A percentile compares a stretch with the other conserved stretches of the same genome.
Evolutionary conservation across 2,329 filamentous ascomycete genomes (phyloP).

Genomic region (Xylariaceae sp.): DNA sequence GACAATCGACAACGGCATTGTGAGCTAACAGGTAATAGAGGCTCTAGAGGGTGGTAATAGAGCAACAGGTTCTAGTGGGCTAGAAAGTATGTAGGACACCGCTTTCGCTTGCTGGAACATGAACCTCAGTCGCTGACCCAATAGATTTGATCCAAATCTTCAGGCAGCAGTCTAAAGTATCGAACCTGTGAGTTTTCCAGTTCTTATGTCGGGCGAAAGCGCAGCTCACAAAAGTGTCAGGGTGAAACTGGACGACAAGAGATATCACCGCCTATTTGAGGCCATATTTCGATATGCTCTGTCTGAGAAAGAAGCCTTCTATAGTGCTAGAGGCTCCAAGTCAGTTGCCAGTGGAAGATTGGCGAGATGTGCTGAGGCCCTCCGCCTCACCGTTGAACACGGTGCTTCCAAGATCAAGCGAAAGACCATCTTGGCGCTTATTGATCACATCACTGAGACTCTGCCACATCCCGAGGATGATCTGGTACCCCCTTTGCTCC

Average conservation of each 20-base stretch:
- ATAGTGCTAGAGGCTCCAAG: constrained; percentile 39
- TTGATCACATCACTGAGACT: constrained; percentile 75
- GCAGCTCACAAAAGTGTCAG: constrained; percentile 9
- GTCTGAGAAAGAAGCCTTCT: constrained; percentile 59
- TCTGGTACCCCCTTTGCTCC: constrained; percentile 61
- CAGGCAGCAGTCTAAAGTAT: constrained; percentile 18
- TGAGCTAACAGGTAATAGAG: constrained; percentile 17
- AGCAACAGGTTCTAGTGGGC: constrained; percentile 16
- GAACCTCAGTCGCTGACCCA: background rate
- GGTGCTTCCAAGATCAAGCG: constrained; percentile 60
- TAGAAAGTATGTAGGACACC: constrained; percentile 22
- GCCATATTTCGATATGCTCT: constrained; percentile 64
- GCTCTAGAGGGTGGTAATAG: constrained; percentile 19
- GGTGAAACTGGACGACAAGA: constrained; percentile 57
- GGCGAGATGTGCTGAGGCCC: constrained; percentile 58
- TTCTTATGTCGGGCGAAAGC: background rate
- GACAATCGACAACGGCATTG: no score
- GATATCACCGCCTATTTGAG: constrained; percentile 77
- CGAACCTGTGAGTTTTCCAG: constrained; percentile 16
- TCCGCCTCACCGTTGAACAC: constrained; percentile 65
- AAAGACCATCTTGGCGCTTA: constrained; percentile 70
- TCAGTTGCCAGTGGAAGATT: constrained; percentile 44
- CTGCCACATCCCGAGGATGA: constrained; percentile 54
- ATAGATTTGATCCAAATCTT: constrained; percentile 23
- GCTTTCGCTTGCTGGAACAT: background rate